Evolutionary conservation across 1,284 basidiomycete species (phyloP).

Genomic region (Coniferiporia sulphurascens): DNA sequence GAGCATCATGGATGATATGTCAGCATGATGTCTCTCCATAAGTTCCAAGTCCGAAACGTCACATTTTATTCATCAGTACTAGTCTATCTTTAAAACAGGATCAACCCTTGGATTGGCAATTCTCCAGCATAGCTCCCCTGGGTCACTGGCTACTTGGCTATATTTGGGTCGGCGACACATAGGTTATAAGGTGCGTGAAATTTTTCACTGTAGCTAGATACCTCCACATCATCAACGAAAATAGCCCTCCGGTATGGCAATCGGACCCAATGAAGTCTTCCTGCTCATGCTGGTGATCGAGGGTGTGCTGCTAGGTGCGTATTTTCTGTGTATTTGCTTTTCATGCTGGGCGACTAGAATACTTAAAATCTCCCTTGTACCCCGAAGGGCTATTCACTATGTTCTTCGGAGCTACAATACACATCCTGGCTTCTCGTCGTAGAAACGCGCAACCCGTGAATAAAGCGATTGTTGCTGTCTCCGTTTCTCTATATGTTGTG

Average conservation of each 20-base stretch:
- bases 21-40: too few species aligned
- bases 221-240: too few species aligned
- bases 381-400: conserved; percentile 12
- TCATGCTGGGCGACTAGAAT: not conserved
- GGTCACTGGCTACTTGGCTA: too few species aligned
- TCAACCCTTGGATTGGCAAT: too few species aligned
- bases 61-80: too few species aligned
- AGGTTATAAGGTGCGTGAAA: too few species aligned
- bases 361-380: not conserved
- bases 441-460: conserved; percentile 13
- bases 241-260: not conserved
- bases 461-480: conserved; percentile 17
- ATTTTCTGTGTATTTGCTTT: not conserved
- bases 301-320: not conserved
- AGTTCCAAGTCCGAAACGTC: too few species aligned
- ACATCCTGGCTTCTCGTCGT: conserved; percentile 13
- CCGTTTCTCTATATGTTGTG: conserved; percentile 14
- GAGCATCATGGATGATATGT: too few species aligned
- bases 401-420: conserved; percentile 14
- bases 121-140: too few species aligned
- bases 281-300: not conserved
- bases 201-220: too few species aligned
- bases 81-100: too few species aligned
- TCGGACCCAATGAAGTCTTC: not conserved
- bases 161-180: too few species aligned